Percentiles rank a stretch among this genome's conserved stretches.
These are phyloP conservation scores for Rugonectria rugulosa DNA, from an alignment of 2,329 filamentous ascomycete genomes.

Conservation along the genomic window DNA sequence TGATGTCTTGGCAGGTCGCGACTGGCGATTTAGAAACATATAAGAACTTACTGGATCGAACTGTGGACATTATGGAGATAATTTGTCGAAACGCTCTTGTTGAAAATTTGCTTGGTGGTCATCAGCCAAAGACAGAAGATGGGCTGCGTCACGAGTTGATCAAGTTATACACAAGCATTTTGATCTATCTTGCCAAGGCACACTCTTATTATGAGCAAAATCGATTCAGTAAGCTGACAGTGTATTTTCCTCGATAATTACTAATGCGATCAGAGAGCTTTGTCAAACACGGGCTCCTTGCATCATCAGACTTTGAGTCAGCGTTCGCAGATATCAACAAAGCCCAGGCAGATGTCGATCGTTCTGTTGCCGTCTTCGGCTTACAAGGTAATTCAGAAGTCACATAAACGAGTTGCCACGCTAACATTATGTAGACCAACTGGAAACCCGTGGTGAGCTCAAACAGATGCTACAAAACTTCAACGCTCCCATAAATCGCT, in stretches of 20 bases:
- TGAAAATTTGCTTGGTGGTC: neutral
- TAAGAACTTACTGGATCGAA: neutral
- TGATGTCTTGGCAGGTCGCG: neutral
- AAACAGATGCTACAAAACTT: neutral
- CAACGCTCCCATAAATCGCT: neutral
- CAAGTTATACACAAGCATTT: neutral
- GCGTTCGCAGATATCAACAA: conserved; percentile 1
- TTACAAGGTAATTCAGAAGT: conserved; percentile 1
- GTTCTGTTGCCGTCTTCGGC: neutral
- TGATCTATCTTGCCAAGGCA: conserved; percentile 1
- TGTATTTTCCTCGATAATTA: neutral
- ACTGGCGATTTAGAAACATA: conserved; percentile 3
- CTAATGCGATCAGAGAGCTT: neutral
- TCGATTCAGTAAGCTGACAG: neutral
- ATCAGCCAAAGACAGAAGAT: neutral
- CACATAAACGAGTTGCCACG: neutral
- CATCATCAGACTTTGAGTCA: conserved; percentile 9
- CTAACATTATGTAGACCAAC: neutral
- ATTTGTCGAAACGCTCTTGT: conserved; percentile 2
- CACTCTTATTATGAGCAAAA: neutral
- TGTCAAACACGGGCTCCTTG: neutral
- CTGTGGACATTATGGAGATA: neutral
- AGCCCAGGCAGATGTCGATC: conserved; percentile 1
- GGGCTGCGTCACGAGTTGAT: conserved; percentile 1
- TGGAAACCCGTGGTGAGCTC: neutral